Base-by-base conservation (phyloP, 2,329 filamentous ascomycete genomes). In the Ambrosiella beaveri region DNA sequence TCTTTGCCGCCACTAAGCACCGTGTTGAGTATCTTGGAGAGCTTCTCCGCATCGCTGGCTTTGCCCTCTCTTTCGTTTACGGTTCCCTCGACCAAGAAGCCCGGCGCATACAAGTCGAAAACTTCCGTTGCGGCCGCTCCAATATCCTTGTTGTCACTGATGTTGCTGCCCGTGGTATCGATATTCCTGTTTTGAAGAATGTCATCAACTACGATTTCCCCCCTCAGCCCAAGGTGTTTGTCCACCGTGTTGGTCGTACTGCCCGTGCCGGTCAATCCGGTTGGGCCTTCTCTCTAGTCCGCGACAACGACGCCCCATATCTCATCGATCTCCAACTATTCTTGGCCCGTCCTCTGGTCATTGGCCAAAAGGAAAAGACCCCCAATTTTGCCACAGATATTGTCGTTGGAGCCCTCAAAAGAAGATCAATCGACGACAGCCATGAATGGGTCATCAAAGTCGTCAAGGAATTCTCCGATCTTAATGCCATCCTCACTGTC, bases 141-240 rank as follows among this genome's bases (percentile, higher is more conserved):
- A 91, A 95, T 64, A 89, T 98, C 53, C 73, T 98, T 7, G 90
- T 98, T 2, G 91, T 97, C 50, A 98, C 93, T 1, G 93, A 98
- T 68, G 89, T 98, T 57, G 93, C 93, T 12, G 93, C 93, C 19
- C 80, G 93, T 75, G 91, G 93, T 81, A 94, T 98, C 62, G 93
- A 98, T 80, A 95, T 98, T 64, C 93, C 93, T 0, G 80, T 96
- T 52, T 77, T 98, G 40, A 90, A 88, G 59, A 97, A 98, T 67
- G 93, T 98, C 60, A 91, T 98, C 74, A 97, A 98, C 74, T 98
- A 95, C 70, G 91, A 97, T 67, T 98, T 98, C 63, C 91, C 93
- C 2, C 86, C 91, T 1, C 93, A 97, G 66, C 88, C 93, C 17
- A 98, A 98, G 71, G 83, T 98, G 47, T 98, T 94, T 65, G 86